Evolutionary conservation across 148 eudicot species (phyloP), one percentile per base, ranked within the genome.

Genomic region (Euryodendron excelsum): DNA sequence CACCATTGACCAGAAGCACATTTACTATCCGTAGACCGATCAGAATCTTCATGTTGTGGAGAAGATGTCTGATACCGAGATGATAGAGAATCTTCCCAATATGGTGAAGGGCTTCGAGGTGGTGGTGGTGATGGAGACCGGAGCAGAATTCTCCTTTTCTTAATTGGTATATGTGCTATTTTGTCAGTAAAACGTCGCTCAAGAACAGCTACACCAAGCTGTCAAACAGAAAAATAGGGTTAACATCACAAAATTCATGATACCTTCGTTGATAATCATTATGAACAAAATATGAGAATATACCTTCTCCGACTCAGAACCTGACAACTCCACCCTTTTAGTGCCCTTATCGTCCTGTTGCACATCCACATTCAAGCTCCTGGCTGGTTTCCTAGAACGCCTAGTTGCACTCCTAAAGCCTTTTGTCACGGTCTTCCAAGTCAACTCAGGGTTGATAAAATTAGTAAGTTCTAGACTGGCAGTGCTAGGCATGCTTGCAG

Each of bases 291-390:
- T 37, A 69, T 8, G 3, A 59, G 61, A 64, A 73, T 25, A 50
- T 83, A 92, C 97, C 91, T 90, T 88, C 69, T 86, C 90, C 15
- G 87, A 82, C 59, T 82, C 90, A 15, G 89, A 78, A 48, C 76
- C 87, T 10, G 84, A 78, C 27, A 82, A 63, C 67, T 82, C 79
- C 37, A 76, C 77, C 47, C 76, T 82, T 75, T 82, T 79, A 48
- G 80, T 82, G 78, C 84, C 80, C 44, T 59, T 82, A 47, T 77
- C 71, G 45, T 76, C 85, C 11, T 36, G 82, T 73, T 85, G 63
- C 41, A 78, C 56, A 45, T 73, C 79, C 78, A 70, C 62, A 28
- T 82, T 81, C 64, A 74, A 59, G 59, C 78, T 73, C 80, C 83
- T 86, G 25, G 47, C 55, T 23, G 82, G 66, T 81, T 79, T 88